Percentiles rank a stretch among this genome's conserved stretches.
phyloP scores from a whole-genome alignment of 31 red algal genomes.

The Asparagopsis taxiformis region DNA sequence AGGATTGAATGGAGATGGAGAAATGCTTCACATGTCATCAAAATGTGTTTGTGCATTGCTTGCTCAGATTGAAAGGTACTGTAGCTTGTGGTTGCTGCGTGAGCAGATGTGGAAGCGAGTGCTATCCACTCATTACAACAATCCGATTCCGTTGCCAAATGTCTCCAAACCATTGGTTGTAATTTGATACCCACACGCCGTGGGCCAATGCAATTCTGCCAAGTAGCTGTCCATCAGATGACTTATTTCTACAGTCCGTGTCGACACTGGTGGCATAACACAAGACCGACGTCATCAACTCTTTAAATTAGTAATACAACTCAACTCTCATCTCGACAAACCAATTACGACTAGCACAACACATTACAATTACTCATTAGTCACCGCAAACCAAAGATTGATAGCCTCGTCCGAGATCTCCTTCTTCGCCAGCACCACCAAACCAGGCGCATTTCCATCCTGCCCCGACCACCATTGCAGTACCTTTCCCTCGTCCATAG shows the following conservation, averaged over 20 bases:
- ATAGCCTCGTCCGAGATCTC: conserved; percentile 62
- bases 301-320: no score
- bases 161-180: neutral
- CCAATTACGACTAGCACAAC: no score
- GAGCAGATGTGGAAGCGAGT: neutral
- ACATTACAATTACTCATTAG: conserved; percentile 59
- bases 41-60: no score
- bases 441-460: conserved; percentile 67
- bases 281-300: no score
- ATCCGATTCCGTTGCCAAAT: neutral
- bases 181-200: neutral
- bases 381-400: conserved; percentile 80
- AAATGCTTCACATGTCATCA: no score
- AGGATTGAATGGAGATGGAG: no score
- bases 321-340: neutral
- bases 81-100: neutral
- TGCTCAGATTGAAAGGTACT: no score
- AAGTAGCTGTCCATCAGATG: conserved; percentile 10
- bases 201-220: neutral
- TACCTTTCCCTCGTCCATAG: conserved; percentile 79
- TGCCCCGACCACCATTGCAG: conserved; percentile 88
- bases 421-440: conserved; percentile 81
- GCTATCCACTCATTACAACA: neutral
- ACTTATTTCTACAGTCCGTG: no score
- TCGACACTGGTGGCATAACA: no score